phyloP scores from a whole-genome alignment of 2,329 filamentous ascomycete species.

The Neophaeococcomyces aloes region DNA sequence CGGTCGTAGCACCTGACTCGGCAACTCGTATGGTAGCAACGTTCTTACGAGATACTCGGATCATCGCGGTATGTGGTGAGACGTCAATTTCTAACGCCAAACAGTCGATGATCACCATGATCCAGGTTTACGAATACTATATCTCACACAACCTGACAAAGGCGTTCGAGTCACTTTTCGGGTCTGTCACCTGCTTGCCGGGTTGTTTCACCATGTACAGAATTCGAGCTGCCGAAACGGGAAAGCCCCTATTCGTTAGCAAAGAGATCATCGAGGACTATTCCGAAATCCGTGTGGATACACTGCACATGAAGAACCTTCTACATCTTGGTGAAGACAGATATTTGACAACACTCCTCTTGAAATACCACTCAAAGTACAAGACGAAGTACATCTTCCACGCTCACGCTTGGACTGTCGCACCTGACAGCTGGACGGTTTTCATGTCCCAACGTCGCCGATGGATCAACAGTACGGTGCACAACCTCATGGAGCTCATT shows the following conservation, averaged over 20 bases:
- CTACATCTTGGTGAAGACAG: slow-evolving; percentile 95
- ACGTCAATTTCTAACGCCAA: slow-evolving; percentile 89
- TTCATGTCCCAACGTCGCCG: slow-evolving; percentile 97
- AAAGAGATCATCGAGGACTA: slow-evolving; percentile 82
- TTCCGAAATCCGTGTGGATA: slow-evolving; percentile 88
- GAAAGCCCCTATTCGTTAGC: slow-evolving; percentile 93
- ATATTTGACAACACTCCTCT: slow-evolving; percentile 84
- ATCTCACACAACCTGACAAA: slow-evolving; percentile 96
- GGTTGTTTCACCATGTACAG: slow-evolving; percentile 99
- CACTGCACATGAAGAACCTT: slow-evolving; percentile 96
- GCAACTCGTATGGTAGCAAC: slow-evolving; percentile 84
- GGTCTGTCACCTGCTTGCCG: slow-evolving; percentile 91
- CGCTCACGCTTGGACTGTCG: slow-evolving; percentile 93
- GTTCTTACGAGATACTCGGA: slow-evolving; percentile 80
- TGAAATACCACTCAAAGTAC: slow-evolving; percentile 86
- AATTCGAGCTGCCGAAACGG: slow-evolving; percentile 83
- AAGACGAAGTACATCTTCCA: slow-evolving; percentile 96
- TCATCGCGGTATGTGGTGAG: slow-evolving; percentile 93
- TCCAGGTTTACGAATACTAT: slow-evolving; percentile 99
- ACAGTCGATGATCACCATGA: slow-evolving; percentile 91
- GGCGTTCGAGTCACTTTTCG: slow-evolving; percentile 94
- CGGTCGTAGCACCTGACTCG: slow-evolving; percentile 79
- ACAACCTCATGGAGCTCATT: slow-evolving; percentile 93
- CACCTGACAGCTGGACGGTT: slow-evolving; percentile 84
- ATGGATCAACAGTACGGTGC: slow-evolving; percentile 99